Percentiles rank a stretch among this genome's conserved stretches.
Conservation (phyloP, 2,329 filamentous ascomycete genomes). For the Fusarium equiseti region DNA sequence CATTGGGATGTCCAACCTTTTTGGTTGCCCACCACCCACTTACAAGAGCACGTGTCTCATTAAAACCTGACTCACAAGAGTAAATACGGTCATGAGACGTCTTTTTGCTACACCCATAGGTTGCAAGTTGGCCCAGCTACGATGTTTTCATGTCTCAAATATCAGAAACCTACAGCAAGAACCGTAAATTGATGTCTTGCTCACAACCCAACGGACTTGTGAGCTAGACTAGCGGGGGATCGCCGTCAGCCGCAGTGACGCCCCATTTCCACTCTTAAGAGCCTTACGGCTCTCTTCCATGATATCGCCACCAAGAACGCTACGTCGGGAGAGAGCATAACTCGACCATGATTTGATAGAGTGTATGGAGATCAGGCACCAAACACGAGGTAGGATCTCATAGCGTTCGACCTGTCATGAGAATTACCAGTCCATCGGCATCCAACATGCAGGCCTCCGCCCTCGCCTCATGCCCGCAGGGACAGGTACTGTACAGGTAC, state of each 20-base stretch:
- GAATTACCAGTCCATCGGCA: conserved; percentile 32
- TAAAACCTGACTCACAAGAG: conserved; percentile 17
- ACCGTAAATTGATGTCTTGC: conserved; percentile 22
- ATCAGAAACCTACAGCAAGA: conserved; percentile 14
- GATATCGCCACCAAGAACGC: conserved; percentile 30
- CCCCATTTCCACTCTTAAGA: conserved; percentile 26
- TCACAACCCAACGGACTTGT: conserved; percentile 5
- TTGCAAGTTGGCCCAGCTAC: conserved; percentile 32
- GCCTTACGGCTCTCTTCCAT: conserved; percentile 42
- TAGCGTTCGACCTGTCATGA: conserved; percentile 28
- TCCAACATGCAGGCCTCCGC: conserved; percentile 40
- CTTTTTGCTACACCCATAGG: conserved; percentile 33
- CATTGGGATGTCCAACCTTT: neutral
- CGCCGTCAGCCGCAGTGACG: conserved; percentile 33
- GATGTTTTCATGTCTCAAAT: conserved; percentile 20
- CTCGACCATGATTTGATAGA: neutral
- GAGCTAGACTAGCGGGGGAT: conserved; percentile 28
- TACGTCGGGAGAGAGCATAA: neutral
- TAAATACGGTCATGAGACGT: conserved; percentile 34
- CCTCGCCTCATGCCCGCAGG: conserved; percentile 37
- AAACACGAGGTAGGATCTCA: conserved; percentile 18
- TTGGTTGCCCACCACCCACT: conserved; percentile 29
- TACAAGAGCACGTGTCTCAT: conserved; percentile 37
- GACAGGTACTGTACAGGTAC: neutral
- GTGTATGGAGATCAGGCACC: conserved; percentile 30